phyloP scores from a whole-genome alignment of 2,329 filamentous ascomycete genomes.

The Cladosporium sp. region DNA sequence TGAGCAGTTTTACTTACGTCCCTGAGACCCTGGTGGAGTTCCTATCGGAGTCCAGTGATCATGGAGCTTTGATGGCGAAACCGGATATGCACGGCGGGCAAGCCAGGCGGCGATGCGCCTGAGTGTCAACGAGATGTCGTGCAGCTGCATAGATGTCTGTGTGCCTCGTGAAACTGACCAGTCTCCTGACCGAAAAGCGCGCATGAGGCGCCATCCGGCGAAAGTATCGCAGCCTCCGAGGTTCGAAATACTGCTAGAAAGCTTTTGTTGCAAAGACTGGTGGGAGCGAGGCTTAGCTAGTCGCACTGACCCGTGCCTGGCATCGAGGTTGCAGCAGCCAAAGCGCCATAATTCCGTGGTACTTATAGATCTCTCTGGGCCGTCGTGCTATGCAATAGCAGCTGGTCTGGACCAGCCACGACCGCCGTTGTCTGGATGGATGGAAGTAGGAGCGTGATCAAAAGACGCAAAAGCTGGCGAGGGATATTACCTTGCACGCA shows the following conservation, averaged over 20 bases:
- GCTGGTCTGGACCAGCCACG: conserved; percentile 8
- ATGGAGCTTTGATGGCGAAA: not conserved
- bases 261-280: not conserved
- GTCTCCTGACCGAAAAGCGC: not conserved
- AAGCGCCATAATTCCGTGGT: conserved; percentile 1
- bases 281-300: not conserved
- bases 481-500: not conserved
- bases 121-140: not conserved
- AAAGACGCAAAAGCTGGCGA: not conserved
- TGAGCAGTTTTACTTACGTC: no score
- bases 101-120: not conserved
- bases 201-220: not conserved
- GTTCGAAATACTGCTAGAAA: not conserved
- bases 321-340: not conserved
- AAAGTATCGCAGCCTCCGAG: not conserved
- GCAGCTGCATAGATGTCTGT: not conserved
- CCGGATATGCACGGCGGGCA: not conserved
- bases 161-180: not conserved
- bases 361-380: not conserved
- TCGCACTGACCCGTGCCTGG: not conserved
- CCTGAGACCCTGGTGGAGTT: conserved; percentile 4
- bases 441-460: not conserved
- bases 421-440: not conserved
- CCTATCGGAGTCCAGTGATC: not conserved
- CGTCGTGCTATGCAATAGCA: not conserved